phyloP scores from a whole-genome alignment of 345 rosid genomes.

The Brassica cretica region DNA sequence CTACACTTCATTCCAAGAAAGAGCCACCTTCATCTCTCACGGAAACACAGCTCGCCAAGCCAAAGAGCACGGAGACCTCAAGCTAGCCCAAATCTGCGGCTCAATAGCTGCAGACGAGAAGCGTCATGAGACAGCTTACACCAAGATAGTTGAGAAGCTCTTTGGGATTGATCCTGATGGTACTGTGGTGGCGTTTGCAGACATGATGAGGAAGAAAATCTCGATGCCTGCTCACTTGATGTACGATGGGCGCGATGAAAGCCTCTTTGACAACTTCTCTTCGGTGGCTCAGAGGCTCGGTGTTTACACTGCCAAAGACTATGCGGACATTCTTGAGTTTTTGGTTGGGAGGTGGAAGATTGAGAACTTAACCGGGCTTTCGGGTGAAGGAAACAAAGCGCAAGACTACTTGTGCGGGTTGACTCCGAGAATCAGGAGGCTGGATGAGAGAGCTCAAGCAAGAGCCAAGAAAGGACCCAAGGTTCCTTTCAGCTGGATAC shows the following conservation, averaged over 20 bases:
- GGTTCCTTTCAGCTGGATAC: conserved; percentile 85
- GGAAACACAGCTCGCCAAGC: conserved; percentile 95
- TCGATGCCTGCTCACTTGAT: conserved; percentile 96
- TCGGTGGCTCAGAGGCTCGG: conserved; percentile 86
- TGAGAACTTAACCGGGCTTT: conserved; percentile 59
- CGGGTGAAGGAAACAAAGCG: conserved; percentile 75
- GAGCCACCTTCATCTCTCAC: conserved; percentile 97
- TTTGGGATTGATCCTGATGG: conserved; percentile 87
- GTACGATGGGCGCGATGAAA: conserved; percentile 74
- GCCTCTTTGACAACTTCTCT: conserved; percentile 76
- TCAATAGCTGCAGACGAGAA: conserved; percentile 87
- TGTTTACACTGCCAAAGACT: conserved; percentile 85
- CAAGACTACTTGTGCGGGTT: conserved; percentile 81
- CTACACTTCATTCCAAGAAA: conserved; percentile 95
- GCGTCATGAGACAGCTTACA: conserved; percentile 95
- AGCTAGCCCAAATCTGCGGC: conserved; percentile 87
- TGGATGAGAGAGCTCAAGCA: conserved; percentile 85
- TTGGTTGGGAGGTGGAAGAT: conserved; percentile 87
- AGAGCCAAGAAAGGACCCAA: conserved; percentile 59
- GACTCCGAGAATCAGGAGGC: conserved; percentile 67
- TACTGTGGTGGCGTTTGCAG: conserved; percentile 69
- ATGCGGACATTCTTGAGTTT: conserved; percentile 86
- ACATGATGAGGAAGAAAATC: conserved; percentile 96
- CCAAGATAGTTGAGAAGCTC: conserved; percentile 83
- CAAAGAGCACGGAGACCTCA: conserved; percentile 74